Base-by-base conservation (phyloP, 495 filamentous ascomycete species). In the Xeromyces bisporus region DNA sequence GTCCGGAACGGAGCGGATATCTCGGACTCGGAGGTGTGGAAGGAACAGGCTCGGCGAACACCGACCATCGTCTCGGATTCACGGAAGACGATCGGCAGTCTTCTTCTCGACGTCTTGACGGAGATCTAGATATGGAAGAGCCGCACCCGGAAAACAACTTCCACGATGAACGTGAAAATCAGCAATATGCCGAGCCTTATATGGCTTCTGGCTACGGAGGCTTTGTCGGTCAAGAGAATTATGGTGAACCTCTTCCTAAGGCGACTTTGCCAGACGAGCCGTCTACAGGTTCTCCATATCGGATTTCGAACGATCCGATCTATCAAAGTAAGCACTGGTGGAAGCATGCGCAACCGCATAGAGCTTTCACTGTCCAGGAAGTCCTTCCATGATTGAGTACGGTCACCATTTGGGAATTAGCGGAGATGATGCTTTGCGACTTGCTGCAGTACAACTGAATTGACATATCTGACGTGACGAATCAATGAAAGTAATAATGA, bases 141-240 rank as follows among this genome's bases (percentile, higher is more conserved):
- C 42, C 52, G 21, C 37, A 45, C 10, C 44, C 53, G 25, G 41
- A 52, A 18, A 20, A 36, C 18, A 41, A 51, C 17, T 38, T 35
- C 8, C 45, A 50, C 8, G 42, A 50, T 18, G n/a, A n/a, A n/a
- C n/a, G n/a, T n/a, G n/a, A n/a, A n/a, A 35, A 49, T 3, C 44
- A 56, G 20, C 46, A 54, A 26, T 47, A 51, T 31, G 58, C 62
- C 2, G 77, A 83, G 46, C 75, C 75, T 8, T 83, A 83, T 44
- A 80, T 83, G 72, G 41, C 62, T 26, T 67, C 64, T 6, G 77
- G 77, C 9, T 81, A 81, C 45, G 69, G 71, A 31, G 52, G 9
- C 20, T 5, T 59, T 23, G 44, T 68, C 25, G 57, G 62, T n/a
- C 52, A 48, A 23, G 55, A 60, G 29, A 64, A 67, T 43, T 68